phyloP scores from a whole-genome alignment of 352 stramenopile species.

The Phytopythium kandeliae region DNA sequence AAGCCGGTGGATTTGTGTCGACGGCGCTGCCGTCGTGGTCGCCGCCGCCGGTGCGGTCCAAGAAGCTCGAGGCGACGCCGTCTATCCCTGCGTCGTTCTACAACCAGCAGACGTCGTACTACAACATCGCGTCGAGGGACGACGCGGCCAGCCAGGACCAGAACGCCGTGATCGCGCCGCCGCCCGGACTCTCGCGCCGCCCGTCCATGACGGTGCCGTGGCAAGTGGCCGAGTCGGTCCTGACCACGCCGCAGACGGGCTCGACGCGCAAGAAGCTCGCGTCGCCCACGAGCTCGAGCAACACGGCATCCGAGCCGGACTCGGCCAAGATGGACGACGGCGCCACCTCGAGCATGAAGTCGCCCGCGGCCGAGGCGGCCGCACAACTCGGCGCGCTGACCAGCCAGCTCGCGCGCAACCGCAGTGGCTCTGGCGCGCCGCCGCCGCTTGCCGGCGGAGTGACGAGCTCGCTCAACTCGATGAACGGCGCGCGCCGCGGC shows the following conservation, averaged over 20 bases:
- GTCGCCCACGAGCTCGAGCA: constrained; percentile 23
- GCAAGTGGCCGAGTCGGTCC: constrained; percentile 77
- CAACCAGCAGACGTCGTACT: constrained; percentile 66
- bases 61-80: constrained; percentile 54
- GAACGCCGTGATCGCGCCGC: constrained; percentile 58
- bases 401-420: constrained; percentile 36
- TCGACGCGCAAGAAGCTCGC: constrained; percentile 58
- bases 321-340: constrained; percentile 38
- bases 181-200: constrained; percentile 62
- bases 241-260: constrained; percentile 76
- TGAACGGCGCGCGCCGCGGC: constrained; percentile 40
- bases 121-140: constrained; percentile 60
- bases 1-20: constrained; percentile 54
- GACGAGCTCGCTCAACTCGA: constrained; percentile 8
- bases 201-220: constrained; percentile 84
- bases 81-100: constrained; percentile 50
- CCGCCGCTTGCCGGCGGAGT: constrained; percentile 13
- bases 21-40: constrained; percentile 76
- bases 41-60: constrained; percentile 55
- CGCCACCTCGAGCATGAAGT: constrained; percentile 34
- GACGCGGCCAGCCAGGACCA: constrained; percentile 49
- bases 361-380: constrained; percentile 55
- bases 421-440: constrained; percentile 20
- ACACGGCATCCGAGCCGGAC: constrained; percentile 17
- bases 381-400: constrained; percentile 55